A percentile compares a stretch with the other conserved stretches of the same genome.
Conservation (phyloP, 2,329 filamentous ascomycete genomes). For the Diplodia scrobiculata region DNA sequence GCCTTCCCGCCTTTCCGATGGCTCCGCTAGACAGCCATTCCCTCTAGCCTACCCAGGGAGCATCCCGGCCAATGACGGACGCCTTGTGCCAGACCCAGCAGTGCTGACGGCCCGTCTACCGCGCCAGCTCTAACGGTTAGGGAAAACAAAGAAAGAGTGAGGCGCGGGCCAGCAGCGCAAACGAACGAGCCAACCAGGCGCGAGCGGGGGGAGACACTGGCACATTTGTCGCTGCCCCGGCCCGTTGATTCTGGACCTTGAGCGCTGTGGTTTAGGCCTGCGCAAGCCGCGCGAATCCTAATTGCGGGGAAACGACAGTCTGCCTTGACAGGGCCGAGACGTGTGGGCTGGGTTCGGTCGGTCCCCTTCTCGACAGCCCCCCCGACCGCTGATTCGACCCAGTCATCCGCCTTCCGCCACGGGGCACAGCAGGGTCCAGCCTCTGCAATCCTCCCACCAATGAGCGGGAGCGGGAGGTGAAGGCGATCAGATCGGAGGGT, state of each 20-base stretch:
- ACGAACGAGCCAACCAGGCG: background rate
- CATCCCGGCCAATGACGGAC: background rate
- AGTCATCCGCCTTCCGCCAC: background rate
- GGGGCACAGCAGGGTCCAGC: background rate
- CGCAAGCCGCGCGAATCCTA: background rate
- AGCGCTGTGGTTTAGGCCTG: background rate
- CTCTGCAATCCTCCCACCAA: background rate
- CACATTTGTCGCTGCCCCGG: background rate
- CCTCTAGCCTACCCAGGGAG: slow-evolving; percentile 4
- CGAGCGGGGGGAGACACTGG: background rate
- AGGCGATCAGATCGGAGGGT: background rate
- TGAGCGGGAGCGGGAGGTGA: background rate
- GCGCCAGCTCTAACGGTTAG: slow-evolving; percentile 16
- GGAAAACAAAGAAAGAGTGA: background rate
- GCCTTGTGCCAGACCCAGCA: background rate
- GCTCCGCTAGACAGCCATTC: slow-evolving; percentile 12
- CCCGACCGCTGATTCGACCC: background rate
- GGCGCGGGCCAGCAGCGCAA: background rate
- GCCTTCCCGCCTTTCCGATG: slow-evolving; percentile 23
- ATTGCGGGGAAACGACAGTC: background rate
- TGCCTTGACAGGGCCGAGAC: background rate
- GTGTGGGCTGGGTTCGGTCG: background rate
- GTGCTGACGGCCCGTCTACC: slow-evolving; percentile 20
- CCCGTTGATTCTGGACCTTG: background rate
- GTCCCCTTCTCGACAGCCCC: background rate